Base-by-base conservation (phyloP, 2,329 filamentous ascomycete species). In the Penicillium sp. region DNA sequence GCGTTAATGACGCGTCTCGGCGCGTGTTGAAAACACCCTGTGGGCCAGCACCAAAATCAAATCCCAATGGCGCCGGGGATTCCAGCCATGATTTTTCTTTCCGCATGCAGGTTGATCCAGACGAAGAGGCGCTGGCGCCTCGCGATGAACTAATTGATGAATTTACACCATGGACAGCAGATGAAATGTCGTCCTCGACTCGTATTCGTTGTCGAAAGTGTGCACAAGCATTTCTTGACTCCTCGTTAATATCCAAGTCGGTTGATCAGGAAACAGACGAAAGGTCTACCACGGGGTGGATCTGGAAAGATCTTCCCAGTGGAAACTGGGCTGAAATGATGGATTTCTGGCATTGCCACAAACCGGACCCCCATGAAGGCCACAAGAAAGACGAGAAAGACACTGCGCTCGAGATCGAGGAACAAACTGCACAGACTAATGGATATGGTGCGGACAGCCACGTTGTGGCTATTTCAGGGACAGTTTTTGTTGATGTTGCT, bases 281-380 rank as follows among this genome's bases (percentile, higher is more conserved):
- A 54, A 4, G 9, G 21, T 13, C 4, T 19, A 5, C 8, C 8
- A 64, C 50, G 4, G 77, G 85, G 8, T 76, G 73, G 39, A 73
- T 76, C 38, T 99, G 94, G 93, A 96, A 93, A 75, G 92, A 99
- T 69, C 78, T 99, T 19, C 94, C 94, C 0, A 96, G 92, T 69
- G 92, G 96, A 67, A 93, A 96, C 69, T 99, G 94, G 94, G 95
- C 94, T 0, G 94, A 99, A 77, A 96, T 99, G 92, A 99, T 99
- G 94, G 95, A 99, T 73, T 96, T 99, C 66, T 99, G 94, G 94
- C 95, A 99, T 75, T 99, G 94, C 69, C 94, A 99, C 74, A 97
- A 97, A 75, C 94, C 95, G 2, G 78, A 82, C 59, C 65, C 80
- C 27, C 75, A 82, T 31, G 66, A 71, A 11, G 73, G 79, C 46